A percentile compares a stretch with the other conserved stretches of the same genome.
phyloP scores from a whole-genome alignment of 2,329 filamentous ascomycete species.

The Hortaea werneckii region DNA sequence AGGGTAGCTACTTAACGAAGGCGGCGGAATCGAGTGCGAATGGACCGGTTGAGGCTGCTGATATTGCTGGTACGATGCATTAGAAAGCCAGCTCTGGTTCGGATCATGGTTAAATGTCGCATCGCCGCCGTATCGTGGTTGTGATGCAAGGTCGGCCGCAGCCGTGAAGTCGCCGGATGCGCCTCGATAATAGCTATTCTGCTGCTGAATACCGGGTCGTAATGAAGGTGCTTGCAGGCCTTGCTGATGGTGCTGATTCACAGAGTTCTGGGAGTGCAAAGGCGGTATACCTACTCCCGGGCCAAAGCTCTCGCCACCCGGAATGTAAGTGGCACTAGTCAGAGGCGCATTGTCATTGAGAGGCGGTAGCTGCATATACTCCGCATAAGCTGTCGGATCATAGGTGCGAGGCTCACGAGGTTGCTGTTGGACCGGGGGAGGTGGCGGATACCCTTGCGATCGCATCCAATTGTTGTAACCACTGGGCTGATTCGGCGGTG shows the following conservation, averaged over 20 bases:
- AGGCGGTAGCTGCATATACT: conserved; percentile 35
- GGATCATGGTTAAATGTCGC: conserved; percentile 13
- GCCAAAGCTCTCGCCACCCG: conserved; percentile 73
- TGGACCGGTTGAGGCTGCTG: conserved; percentile 8
- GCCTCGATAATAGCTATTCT: conserved; percentile 45
- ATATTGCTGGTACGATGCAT: conserved; percentile 14
- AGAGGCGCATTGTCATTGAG: conserved; percentile 43
- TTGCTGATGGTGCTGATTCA: background rate
- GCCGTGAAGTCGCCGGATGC: conserved; percentile 46
- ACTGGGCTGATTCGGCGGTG: conserved; percentile 21
- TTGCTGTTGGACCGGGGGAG: conserved; percentile 37
- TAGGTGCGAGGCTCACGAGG: conserved; percentile 53
- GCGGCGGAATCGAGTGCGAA: conserved; percentile 7
- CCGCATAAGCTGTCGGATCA: conserved; percentile 49
- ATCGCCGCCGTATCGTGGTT: conserved; percentile 9
- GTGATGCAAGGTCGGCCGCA: conserved; percentile 8
- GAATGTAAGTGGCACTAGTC: conserved; percentile 84
- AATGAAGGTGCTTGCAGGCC: background rate
- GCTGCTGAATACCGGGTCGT: conserved; percentile 23
- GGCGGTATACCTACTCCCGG: conserved; percentile 89
- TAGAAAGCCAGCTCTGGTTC: conserved; percentile 13
- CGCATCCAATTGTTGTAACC: conserved; percentile 28
- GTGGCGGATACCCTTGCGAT: conserved; percentile 37
- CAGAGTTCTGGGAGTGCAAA: conserved; percentile 30
- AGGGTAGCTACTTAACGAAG: conserved; percentile 16